Evolutionary conservation across 2,329 filamentous ascomycete species (phyloP), one percentile per base, ranked within the genome.

Genomic region (Curvularia spicifera): DNA sequence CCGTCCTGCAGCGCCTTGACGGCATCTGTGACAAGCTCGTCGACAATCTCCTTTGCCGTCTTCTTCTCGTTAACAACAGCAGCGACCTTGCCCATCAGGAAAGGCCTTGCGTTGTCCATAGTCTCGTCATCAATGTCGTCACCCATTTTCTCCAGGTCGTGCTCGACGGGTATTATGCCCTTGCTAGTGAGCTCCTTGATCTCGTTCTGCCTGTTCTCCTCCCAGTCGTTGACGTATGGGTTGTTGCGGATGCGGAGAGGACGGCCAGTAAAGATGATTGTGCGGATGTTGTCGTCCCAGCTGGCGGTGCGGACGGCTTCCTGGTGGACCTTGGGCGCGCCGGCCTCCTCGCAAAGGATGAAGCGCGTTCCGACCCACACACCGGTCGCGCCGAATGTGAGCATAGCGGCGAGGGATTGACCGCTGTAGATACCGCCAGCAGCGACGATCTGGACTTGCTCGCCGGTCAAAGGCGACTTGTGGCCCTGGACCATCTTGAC

Each of bases 351-450:
- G 55, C 88, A 89, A 60, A 99, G 87, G 68, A 99, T 90, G 83
- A 99, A 99, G 65, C 95, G 88, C 39, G 95, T 99, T 75, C 95
- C 95, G 67, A 99, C 90, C 95, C 95, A 99, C 69, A 98, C 95
- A 71, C 88, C 95, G 61, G 85, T 86, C 54, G 95, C 95, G 67
- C 95, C 95, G 78, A 98, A 89, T 87, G 96, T 96, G 61, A 99
- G 86, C 51, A 94, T 85, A 5, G 95, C 91, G 51, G 95, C 95
- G 65, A 98, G 85, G 55, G 91, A 89, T 81, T 93, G 90, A 64
- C 95, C 95, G 80, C 93, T 96, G 86, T 89, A 94, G 70, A 98
- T 90, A 79, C 95, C 95, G 69, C 95, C 95, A 20, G 94, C 95
- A 63, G 95, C 94, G 65, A 99, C 83, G 71, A 98, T 91, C 79